These are phyloP conservation scores for Leccinum pellstonianum DNA, from an alignment of 768 basidiomycete species.

Conservation along the genomic window DNA sequence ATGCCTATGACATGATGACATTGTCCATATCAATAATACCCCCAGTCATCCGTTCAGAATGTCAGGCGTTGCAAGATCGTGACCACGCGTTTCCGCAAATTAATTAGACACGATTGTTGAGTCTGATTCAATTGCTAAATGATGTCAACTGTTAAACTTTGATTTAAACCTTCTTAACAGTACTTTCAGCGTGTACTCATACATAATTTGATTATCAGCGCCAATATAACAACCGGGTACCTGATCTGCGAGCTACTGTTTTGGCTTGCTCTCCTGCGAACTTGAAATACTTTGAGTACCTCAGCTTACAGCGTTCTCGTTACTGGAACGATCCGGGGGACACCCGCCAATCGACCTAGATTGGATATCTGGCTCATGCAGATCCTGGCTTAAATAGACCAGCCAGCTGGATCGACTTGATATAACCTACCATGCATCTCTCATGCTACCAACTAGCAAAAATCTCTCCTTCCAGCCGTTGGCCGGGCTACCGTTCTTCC, in stretches of 20 bases:
- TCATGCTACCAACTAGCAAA: background rate
- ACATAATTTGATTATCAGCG: background rate
- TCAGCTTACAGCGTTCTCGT: background rate
- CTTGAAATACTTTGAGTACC: background rate
- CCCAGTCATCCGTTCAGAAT: background rate
- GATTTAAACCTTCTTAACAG: background rate
- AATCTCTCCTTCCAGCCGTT: slow-evolving; percentile 2
- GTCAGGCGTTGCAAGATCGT: background rate
- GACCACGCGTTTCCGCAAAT: background rate
- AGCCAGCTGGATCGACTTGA: background rate
- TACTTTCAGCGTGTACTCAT: background rate
- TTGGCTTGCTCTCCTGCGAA: background rate
- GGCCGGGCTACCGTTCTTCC: slow-evolving; percentile 15
- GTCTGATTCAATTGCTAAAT: background rate
- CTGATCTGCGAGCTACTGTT: background rate
- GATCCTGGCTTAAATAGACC: background rate
- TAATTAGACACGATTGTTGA: background rate
- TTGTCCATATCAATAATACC: background rate
- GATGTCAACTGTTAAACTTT: background rate
- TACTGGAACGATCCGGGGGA: background rate
- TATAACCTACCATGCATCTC: slow-evolving; percentile 1
- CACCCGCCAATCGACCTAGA: background rate
- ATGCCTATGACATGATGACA: background rate
- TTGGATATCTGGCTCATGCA: background rate
- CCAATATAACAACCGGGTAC: background rate